phyloP scores from a whole-genome alignment of 768 basidiomycete species.

The Terana coerulea region DNA sequence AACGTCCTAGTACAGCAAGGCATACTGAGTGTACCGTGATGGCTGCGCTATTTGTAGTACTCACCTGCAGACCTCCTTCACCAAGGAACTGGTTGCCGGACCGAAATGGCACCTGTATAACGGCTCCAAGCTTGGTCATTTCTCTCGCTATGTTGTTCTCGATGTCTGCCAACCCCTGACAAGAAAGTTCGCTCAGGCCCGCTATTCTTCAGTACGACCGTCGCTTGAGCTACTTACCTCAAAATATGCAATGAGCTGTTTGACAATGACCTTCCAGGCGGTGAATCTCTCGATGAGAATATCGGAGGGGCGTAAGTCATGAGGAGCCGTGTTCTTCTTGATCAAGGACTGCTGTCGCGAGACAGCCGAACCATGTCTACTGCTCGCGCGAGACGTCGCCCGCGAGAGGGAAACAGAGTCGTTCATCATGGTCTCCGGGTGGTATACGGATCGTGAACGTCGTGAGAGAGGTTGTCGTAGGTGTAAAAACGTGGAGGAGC shows the following conservation, averaged over 20 bases:
- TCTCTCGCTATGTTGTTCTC: constrained; percentile 94
- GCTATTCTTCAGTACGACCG: background rate
- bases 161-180: constrained; percentile 71
- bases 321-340: constrained; percentile 89
- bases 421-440: constrained; percentile 38
- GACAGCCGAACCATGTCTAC: constrained; percentile 61
- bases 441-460: constrained; percentile 5
- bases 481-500: background rate
- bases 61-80: constrained; percentile 89
- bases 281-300: constrained; percentile 94
- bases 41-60: constrained; percentile 15
- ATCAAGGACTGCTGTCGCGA: constrained; percentile 85
- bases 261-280: constrained; percentile 95
- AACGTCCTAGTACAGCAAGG: constrained; percentile 67
- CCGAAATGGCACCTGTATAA: constrained; percentile 96
- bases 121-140: constrained; percentile 87
- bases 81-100: constrained; percentile 97
- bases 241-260: constrained; percentile 92
- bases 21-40: constrained; percentile 2
- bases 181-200: background rate
- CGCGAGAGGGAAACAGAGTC: constrained; percentile 56
- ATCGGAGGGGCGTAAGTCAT: constrained; percentile 90
- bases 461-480: background rate
- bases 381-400: constrained; percentile 61
- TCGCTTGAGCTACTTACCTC: no score